Base-by-base conservation (phyloP, 2,329 filamentous ascomycete genomes). In the Thermomyces lanuginosus region DNA sequence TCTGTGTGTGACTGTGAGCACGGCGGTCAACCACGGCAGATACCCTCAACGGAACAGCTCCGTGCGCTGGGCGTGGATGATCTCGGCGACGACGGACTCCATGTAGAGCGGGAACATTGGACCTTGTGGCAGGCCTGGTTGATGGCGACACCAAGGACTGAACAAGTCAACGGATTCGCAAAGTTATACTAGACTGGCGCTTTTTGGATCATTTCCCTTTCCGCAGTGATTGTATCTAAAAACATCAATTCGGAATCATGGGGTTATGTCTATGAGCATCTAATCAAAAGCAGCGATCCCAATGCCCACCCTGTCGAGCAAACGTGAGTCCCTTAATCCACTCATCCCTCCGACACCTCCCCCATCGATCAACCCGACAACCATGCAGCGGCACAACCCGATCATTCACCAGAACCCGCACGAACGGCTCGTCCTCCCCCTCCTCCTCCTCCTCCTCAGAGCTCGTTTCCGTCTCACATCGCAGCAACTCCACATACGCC, bases 401-500 rank as follows among this genome's bases (percentile, higher is more conserved):
- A 44, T 91, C 82, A 51, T 93, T 92, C 18, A 93, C 60, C 32
- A 93, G 54, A 4, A 91, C 63, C 19, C 84, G 66, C 7, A 93
- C 79, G 27, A 76, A 60, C 49, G 89, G 77, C 43, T 81, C 69
- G 10, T 37, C 25, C 13, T 47, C 30, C 18, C 36, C 57, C 2
- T n/a, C 15, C 10, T 3, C 15, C 5, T 6, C 2, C 6, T 18
- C 9, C n/a, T 11, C n/a, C 6, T 20, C 4, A 2, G 10, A 7
- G 5, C 20, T 9, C 6, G 6, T 7, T 6, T 14, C 4, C 8
- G 9, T 9, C 6, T 46, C 47, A 48, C 84, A 93, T 21, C 52
- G 53, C 68, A 92, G 73, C 63, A 86, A 89, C 63, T 93, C 84
- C 18, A 93, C 69, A 48, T 91, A 92, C 51, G 82, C 67, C 28